A percentile compares a stretch with the other conserved stretches of the same genome.
These are phyloP conservation scores for Myriosclerotinia scirpicola DNA, from an alignment of 2,329 filamentous ascomycete genomes.

Conservation along the genomic window DNA sequence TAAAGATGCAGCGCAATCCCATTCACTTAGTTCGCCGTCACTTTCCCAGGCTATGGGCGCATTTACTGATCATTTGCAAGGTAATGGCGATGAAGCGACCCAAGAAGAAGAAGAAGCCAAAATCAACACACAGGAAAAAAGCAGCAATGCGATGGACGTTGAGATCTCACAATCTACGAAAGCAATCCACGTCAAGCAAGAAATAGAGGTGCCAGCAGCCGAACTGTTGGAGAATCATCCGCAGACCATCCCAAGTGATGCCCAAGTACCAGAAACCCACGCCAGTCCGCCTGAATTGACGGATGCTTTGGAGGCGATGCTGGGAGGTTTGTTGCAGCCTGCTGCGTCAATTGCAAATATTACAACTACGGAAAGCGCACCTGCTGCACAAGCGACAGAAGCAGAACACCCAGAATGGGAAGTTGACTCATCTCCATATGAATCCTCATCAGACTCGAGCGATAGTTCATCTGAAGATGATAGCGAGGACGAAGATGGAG, in stretches of 20 bases:
- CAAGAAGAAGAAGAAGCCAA: background rate
- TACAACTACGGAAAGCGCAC: background rate
- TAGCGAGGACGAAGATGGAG: slow-evolving; percentile 53
- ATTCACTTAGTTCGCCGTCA: slow-evolving; percentile 67
- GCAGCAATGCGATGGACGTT: slow-evolving; percentile 4
- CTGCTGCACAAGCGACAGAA: slow-evolving; percentile 23
- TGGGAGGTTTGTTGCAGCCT: slow-evolving; percentile 33
- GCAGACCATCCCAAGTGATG: background rate
- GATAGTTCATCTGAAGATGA: slow-evolving; percentile 56
- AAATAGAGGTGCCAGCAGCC: background rate
- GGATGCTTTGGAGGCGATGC: slow-evolving; percentile 36
- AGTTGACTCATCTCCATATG: slow-evolving; percentile 72
- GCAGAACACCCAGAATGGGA: slow-evolving; percentile 76
- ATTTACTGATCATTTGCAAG: slow-evolving; percentile 52
- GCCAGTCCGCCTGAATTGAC: slow-evolving; percentile 32
- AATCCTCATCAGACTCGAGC: slow-evolving; percentile 59
- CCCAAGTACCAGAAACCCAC: slow-evolving; percentile 1
- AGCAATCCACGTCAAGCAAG: background rate
- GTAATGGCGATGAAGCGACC: slow-evolving; percentile 31
- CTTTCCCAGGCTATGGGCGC: slow-evolving; percentile 53
- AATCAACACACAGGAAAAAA: background rate
- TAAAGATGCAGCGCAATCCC: slow-evolving; percentile 79
- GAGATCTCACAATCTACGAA: background rate
- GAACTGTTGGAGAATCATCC: background rate
- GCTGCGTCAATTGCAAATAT: background rate